These are phyloP conservation scores for Haematococcus lacustris DNA, from an alignment of 139 green algal genomes.

Conservation along the genomic window DNA sequence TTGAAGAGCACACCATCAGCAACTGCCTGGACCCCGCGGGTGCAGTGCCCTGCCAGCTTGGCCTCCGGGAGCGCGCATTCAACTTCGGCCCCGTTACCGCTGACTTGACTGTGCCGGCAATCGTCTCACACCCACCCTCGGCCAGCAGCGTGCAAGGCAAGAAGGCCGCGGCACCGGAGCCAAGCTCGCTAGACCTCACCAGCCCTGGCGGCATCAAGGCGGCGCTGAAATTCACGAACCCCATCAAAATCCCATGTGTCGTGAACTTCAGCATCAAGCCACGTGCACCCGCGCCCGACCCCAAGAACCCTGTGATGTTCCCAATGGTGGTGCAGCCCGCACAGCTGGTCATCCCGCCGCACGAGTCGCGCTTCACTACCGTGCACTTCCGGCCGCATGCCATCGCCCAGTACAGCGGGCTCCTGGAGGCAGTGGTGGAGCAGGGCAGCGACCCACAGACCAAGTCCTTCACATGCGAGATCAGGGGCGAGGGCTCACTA, in stretches of 20 bases:
- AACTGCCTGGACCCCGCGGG: constrained; percentile 49
- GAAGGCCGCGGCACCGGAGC: too few species aligned
- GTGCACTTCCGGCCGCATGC: constrained; percentile 52
- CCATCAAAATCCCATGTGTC: constrained; percentile 66
- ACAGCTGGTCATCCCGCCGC: constrained; percentile 50
- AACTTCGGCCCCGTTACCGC: constrained; percentile 68
- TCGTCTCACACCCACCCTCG: too few species aligned
- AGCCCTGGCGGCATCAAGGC: constrained; percentile 12
- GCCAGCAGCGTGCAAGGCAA: too few species aligned
- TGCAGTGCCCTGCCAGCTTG: constrained; percentile 48
- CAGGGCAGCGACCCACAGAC: constrained; percentile 54
- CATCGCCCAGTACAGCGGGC: constrained; percentile 59
- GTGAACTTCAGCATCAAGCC: constrained; percentile 67
- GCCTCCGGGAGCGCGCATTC: constrained; percentile 57
- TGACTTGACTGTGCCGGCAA: too few species aligned
- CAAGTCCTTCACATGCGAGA: constrained; percentile 56
- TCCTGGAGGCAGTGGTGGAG: constrained; percentile 60
- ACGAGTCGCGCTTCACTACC: constrained; percentile 40
- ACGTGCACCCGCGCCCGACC: constrained; percentile 9
- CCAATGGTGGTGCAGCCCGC: constrained; percentile 53
- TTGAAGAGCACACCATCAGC: constrained; percentile 74
- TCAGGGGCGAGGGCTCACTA: constrained; percentile 67
- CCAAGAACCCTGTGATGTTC: constrained; percentile 23
- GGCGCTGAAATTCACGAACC: constrained; percentile 74
- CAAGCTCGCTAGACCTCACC: too few species aligned